Base-by-base conservation (phyloP, 2,329 filamentous ascomycete species). In the Pseudogymnoascus sp. region DNA sequence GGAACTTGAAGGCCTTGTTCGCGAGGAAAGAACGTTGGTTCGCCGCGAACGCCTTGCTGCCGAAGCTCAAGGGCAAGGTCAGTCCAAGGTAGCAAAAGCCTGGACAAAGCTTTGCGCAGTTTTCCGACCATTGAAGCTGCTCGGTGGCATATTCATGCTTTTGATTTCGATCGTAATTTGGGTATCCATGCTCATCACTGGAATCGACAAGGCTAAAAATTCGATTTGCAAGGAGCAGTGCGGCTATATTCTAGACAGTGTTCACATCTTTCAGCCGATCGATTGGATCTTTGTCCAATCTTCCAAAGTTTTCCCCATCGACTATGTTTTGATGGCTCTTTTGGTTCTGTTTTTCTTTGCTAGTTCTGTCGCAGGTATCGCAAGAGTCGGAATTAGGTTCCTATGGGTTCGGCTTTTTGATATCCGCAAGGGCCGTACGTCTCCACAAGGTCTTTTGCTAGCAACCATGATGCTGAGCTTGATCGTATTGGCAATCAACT, bases 181-280 rank as follows among this genome's bases (percentile, higher is more conserved):
- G 82, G 82, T 88, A 7, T 96, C 90, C 11, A 97, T 99, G 91
- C 82, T 97, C 67, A 89, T 97, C 71, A 97, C 93, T 0, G 89
- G 86, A 66, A 91, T 97, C 70, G 94, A 99, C 81, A 97, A 97
- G 77, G 90, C 91, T 35, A 92, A 89, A 74, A 97, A 97, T 77
- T 97, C 92, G 3, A 78, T 95, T 64, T 99, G 94, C 82, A 93
- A 94, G 73, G 79, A 86, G 62, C 86, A 85, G 68, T 99, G 94
- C 72, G 94, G 94, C 64, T 99, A 97, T 75, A 89, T 97, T 58
- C 81, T 99, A 4, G 91, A 79, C 18, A 81, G 87, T 70, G 89
- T 95, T 73, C 91, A 95, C 72, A 86, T 97, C 67, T 96, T 97
- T 78, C 94, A 99, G 72, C 94, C 94, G 1, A 79, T 97, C 70